phyloP scores from a whole-genome alignment of 306 rosid genomes.

The Quercus wislizeni region DNA sequence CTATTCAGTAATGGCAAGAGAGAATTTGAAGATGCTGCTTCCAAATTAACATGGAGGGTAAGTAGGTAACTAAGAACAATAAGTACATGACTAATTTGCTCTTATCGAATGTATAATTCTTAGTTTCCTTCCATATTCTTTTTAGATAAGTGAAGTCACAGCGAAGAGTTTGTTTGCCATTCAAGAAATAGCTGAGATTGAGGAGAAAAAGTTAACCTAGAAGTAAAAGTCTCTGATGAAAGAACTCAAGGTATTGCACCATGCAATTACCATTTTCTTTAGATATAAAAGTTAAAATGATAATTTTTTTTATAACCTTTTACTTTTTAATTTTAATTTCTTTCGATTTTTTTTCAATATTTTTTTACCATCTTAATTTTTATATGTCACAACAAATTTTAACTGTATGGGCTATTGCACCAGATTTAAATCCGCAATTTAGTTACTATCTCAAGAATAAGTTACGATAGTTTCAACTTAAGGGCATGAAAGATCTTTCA shows the following conservation, averaged over 20 bases:
- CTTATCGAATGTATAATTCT: neutral
- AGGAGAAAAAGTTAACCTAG: slow-evolving; percentile 55
- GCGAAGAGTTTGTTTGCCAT: slow-evolving; percentile 79
- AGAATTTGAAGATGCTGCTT: slow-evolving; percentile 69
- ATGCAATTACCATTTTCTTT: neutral
- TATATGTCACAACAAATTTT: too few species aligned
- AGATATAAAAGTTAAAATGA: slow-evolving; percentile 47
- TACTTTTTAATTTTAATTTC: too few species aligned
- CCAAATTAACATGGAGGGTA: slow-evolving; percentile 47
- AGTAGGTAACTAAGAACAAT: slow-evolving; percentile 21
- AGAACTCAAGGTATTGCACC: slow-evolving; percentile 32
- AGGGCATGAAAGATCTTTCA: too few species aligned
- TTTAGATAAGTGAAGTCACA: slow-evolving; percentile 60
- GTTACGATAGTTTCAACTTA: too few species aligned
- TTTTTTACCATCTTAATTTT: slow-evolving; percentile 4
- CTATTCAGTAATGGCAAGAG: slow-evolving; percentile 55
- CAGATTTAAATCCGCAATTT: too few species aligned
- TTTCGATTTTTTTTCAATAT: too few species aligned
- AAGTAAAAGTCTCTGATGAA: slow-evolving; percentile 48
- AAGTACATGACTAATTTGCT: neutral
- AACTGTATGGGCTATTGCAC: too few species aligned
- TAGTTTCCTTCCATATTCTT: neutral
- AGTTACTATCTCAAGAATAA: too few species aligned
- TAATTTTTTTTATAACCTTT: too few species aligned
- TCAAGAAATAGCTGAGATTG: slow-evolving; percentile 79